Conservation (phyloP, 305 asterid species). For the Lippia alba region DNA sequence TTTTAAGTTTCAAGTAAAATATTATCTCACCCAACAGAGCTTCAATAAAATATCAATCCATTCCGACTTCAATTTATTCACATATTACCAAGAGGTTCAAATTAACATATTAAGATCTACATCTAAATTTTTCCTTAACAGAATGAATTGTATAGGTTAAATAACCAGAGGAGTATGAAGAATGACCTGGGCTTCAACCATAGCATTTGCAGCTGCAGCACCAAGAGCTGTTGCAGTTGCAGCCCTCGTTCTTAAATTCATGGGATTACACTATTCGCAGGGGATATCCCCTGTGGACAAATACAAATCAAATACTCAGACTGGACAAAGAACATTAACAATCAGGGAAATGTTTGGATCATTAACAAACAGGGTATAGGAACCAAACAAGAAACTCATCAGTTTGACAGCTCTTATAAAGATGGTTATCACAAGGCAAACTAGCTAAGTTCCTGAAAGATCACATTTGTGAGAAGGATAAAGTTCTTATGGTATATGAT, state of each 20-base stretch:
- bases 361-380: slow-evolving; percentile 15
- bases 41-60: background rate
- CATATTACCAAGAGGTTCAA: background rate
- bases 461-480: no score
- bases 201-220: slow-evolving; percentile 90
- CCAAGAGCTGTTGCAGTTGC: slow-evolving; percentile 91
- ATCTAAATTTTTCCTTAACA: background rate
- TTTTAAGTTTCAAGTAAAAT: background rate
- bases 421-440: no score
- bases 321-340: slow-evolving; percentile 1
- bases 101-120: background rate
- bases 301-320: slow-evolving; percentile 18
- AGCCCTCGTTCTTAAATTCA: slow-evolving; percentile 74
- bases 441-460: no score
- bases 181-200: slow-evolving; percentile 79
- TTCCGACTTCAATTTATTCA: background rate
- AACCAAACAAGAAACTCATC: no score
- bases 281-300: slow-evolving; percentile 44
- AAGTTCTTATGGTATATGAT: no score
- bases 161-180: slow-evolving; percentile 16
- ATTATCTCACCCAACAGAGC: background rate
- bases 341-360: slow-evolving; percentile 19
- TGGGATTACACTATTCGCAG: slow-evolving; percentile 62
- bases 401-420: no score
- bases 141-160: background rate